Evolutionary conservation across 768 basidiomycete species (phyloP).

Genomic region (Lactarius hengduanensis): DNA sequence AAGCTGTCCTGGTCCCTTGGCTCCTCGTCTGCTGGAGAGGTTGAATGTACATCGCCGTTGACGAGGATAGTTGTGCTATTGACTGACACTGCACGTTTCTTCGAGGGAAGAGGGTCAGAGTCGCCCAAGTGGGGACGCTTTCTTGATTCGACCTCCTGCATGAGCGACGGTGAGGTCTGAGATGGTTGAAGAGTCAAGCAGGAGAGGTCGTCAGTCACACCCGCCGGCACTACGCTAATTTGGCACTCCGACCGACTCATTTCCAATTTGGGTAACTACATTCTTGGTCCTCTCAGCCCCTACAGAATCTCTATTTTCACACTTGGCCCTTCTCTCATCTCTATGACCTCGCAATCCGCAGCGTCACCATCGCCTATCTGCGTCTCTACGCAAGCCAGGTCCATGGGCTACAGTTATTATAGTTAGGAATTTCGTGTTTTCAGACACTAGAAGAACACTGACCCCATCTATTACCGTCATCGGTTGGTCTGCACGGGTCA

Average conservation of each 20-base stretch:
- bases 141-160: conserved; percentile 28
- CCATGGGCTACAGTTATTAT: conserved; percentile 52
- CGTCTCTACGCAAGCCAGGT: conserved; percentile 89
- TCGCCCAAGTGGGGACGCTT: conserved; percentile 31
- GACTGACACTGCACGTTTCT: conserved; percentile 34
- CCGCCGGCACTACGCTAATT: conserved; percentile 7
- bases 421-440: conserved; percentile 10
- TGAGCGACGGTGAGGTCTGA: background rate
- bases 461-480: conserved; percentile 81
- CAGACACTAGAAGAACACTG: conserved; percentile 27
- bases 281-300: background rate
- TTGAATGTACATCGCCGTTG: conserved; percentile 30
- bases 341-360: conserved; percentile 85
- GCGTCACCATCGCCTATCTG: conserved; percentile 79
- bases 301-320: conserved; percentile 37
- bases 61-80: conserved; percentile 30
- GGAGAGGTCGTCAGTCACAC: background rate
- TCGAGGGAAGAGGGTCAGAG: conserved; percentile 29
- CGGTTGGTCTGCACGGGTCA: conserved; percentile 69
- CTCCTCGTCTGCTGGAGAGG: conserved; percentile 28
- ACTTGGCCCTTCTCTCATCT: conserved; percentile 41
- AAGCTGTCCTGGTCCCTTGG: conserved; percentile 45
- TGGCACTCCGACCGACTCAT: conserved; percentile 21
- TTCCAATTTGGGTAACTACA: conserved; percentile 2
- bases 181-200: background rate